phyloP scores from a whole-genome alignment of 441 rosid species.

The Brassica balearica region DNA sequence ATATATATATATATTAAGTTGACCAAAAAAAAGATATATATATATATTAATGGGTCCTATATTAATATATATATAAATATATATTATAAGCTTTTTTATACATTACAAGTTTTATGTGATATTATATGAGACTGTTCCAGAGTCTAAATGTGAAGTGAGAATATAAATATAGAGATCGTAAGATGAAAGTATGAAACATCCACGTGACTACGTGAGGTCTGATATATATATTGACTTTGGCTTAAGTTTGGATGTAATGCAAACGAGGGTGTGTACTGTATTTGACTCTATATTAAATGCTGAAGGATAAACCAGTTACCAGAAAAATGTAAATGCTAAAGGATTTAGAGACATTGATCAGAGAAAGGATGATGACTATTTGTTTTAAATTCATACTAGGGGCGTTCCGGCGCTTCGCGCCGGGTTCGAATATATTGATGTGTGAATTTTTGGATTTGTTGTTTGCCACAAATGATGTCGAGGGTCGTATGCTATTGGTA shows the following conservation, averaged over 20 bases:
- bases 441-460: too few species aligned
- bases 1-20: too few species aligned
- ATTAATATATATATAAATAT: too few species aligned
- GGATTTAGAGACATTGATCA: constrained; percentile 34
- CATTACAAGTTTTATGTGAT: too few species aligned
- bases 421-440: too few species aligned
- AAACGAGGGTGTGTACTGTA: neutral
- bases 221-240: neutral
- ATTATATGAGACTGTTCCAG: neutral
- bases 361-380: constrained; percentile 17
- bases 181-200: neutral
- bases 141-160: neutral
- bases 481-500: too few species aligned
- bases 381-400: neutral
- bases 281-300: constrained; percentile 24
- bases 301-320: constrained; percentile 13
- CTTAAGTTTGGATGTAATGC: constrained; percentile 3
- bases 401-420: too few species aligned
- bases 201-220: neutral
- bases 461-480: too few species aligned
- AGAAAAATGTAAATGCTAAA: constrained; percentile 6
- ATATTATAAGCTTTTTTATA: too few species aligned
- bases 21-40: too few species aligned
- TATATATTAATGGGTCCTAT: too few species aligned
- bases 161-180: neutral